Conservation (phyloP, 495 filamentous ascomycete species). For the Neurospora sp. region DNA sequence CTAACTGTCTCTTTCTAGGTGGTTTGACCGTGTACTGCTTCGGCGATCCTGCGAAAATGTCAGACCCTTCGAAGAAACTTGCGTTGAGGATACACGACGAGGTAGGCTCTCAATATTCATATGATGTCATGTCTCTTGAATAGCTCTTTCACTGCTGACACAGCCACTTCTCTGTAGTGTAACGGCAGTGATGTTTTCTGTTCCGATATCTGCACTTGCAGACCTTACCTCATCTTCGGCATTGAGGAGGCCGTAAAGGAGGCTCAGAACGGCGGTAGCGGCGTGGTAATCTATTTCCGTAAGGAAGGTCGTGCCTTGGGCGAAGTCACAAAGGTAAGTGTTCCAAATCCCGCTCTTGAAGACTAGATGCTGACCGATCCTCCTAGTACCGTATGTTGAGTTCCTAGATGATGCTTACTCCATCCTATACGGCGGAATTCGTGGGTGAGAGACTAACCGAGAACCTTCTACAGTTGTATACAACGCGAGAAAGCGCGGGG, state of each 20-base stretch:
- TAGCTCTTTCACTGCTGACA: conserved; percentile 6
- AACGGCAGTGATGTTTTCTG: conserved; percentile 98
- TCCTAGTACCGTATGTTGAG: conserved; percentile 37
- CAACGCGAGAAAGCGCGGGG: conserved; percentile 81
- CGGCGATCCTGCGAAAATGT: conserved; percentile 86
- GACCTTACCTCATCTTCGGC: conserved; percentile 93
- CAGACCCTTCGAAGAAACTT: conserved; percentile 72
- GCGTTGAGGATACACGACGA: conserved; percentile 94
- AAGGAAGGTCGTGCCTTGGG: conserved; percentile 93
- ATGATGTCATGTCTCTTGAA: background rate
- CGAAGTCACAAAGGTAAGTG: conserved; percentile 83
- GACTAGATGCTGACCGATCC: conserved; percentile 16
- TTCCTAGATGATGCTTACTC: background rate
- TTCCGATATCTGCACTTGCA: conserved; percentile 95
- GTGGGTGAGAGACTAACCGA: conserved; percentile 17
- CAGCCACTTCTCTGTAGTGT: conserved; percentile 37
- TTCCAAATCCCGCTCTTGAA: background rate
- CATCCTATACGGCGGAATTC: background rate
- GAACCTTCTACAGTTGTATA: conserved; percentile 57
- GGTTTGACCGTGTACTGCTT: conserved; percentile 96
- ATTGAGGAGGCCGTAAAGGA: conserved; percentile 95
- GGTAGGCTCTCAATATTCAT: conserved; percentile 19
- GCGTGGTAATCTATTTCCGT: conserved; percentile 98
- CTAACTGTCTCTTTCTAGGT: conserved; percentile 41
- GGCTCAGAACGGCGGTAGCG: conserved; percentile 87